These are phyloP conservation scores for Alternaria hordeiaustralica DNA, from an alignment of 2,329 filamentous ascomycete genomes.

Conservation along the genomic window DNA sequence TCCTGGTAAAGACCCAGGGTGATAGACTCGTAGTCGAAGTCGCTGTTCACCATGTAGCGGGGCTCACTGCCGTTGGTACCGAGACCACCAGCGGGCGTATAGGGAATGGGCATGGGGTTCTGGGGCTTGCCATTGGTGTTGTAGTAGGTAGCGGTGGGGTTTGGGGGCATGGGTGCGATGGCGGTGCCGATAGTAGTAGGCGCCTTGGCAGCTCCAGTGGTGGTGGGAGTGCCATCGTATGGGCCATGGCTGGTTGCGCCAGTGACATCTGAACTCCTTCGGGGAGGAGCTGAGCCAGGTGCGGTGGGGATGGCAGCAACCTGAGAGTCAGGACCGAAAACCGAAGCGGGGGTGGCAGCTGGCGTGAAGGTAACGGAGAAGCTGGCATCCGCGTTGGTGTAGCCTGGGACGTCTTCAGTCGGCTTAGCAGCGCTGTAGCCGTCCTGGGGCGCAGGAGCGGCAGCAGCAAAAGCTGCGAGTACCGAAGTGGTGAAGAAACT, in stretches of 20 bases:
- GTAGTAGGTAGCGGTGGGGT: constrained; percentile 69
- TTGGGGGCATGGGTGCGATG: constrained; percentile 46
- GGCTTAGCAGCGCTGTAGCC: constrained; percentile 2
- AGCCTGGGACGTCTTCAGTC: constrained; percentile 47
- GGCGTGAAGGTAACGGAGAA: constrained; percentile 46
- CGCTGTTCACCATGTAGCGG: constrained; percentile 77
- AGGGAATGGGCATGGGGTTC: constrained; percentile 72
- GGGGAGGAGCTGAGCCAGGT: constrained; percentile 50
- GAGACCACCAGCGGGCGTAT: constrained; percentile 71
- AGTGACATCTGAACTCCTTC: constrained; percentile 57
- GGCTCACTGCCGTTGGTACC: constrained; percentile 80
- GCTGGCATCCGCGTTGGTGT: constrained; percentile 54
- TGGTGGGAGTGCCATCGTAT: constrained; percentile 70
- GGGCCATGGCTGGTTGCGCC: constrained; percentile 73
- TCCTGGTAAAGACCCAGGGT: constrained; percentile 79
- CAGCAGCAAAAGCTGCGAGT: constrained; percentile 45
- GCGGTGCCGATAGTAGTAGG: constrained; percentile 61
- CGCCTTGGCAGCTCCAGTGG: constrained; percentile 71
- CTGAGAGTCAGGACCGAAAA: constrained; percentile 54
- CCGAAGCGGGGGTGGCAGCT: constrained; percentile 45
- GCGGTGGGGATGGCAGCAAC: constrained; percentile 44
- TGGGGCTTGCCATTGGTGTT: constrained; percentile 73
- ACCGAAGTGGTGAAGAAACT: constrained; percentile 41
- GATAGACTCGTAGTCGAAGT: constrained; percentile 84
- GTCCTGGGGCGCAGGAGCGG: constrained; percentile 49